Conservation (phyloP, 805 yeast genomes). For the Ascoidea rubescens region DNA sequence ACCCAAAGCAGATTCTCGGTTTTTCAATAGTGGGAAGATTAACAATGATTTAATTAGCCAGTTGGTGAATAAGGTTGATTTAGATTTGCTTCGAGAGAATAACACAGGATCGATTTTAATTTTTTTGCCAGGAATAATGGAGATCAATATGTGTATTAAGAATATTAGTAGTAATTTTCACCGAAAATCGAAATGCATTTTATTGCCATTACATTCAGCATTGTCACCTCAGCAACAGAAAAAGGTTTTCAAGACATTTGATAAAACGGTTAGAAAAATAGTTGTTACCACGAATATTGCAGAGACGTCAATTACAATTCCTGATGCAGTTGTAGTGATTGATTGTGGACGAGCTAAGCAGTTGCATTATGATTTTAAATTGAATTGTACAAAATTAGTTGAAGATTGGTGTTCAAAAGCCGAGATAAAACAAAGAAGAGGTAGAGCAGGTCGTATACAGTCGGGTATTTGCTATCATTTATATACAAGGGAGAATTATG, state of each 20-base stretch:
- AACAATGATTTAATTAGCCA: conserved; percentile 61
- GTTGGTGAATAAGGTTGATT: conserved; percentile 40
- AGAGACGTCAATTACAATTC: conserved; percentile 92
- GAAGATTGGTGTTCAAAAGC: conserved; percentile 88
- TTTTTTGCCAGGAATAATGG: conserved; percentile 85
- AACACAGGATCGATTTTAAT: conserved; percentile 66
- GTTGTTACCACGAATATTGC: conserved; percentile 91
- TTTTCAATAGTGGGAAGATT: conserved; percentile 51
- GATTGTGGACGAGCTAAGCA: conserved; percentile 82
- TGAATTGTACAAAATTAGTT: conserved; percentile 54
- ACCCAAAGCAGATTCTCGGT: conserved; percentile 54
- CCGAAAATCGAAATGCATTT: conserved; percentile 3
- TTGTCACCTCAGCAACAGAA: conserved; percentile 73
- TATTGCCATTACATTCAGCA: conserved; percentile 81
- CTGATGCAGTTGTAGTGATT: conserved; percentile 86
- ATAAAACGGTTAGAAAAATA: conserved; percentile 48
- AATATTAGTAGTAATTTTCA: conserved; percentile 18
- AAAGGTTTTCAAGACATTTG: conserved; percentile 48
- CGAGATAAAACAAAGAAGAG: conserved; percentile 81
- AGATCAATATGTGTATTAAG: conserved; percentile 56
- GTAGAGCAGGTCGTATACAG: conserved; percentile 95
- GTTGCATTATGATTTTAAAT: conserved; percentile 51
- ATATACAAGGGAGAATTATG: conserved; percentile 50
- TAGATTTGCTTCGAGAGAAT: conserved; percentile 23
- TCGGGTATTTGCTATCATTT: conserved; percentile 73